A percentile compares a stretch with the other conserved stretches of the same genome.
Conservation (phyloP, 2,329 filamentous ascomycete genomes). For the Cladophialophora bantiana region DNA sequence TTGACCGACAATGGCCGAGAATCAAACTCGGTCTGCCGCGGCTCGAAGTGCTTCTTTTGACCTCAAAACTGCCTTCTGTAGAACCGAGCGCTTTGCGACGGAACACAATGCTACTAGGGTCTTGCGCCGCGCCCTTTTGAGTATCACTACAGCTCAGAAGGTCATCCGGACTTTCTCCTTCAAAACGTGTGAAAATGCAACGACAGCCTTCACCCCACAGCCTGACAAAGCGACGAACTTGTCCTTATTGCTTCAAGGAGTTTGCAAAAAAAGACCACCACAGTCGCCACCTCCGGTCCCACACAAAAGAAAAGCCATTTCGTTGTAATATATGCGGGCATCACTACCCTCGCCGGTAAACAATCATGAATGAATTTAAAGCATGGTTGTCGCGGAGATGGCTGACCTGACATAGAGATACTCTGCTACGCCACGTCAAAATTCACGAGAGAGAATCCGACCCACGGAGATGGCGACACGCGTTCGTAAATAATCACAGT, state of each 20-base stretch:
- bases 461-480: not conserved
- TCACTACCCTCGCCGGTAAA: slow-evolving; percentile 3
- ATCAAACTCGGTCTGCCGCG: not conserved
- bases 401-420: not conserved
- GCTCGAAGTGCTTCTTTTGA: not conserved
- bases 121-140: too few relatives aligned
- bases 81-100: not conserved
- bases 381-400: not conserved
- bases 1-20: not conserved
- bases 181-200: not conserved
- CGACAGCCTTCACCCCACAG: not conserved
- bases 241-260: slow-evolving; percentile 1
- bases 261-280: not conserved
- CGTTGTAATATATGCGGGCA: slow-evolving; percentile 1
- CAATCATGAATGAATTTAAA: not conserved
- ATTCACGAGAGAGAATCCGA: not conserved
- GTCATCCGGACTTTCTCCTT: too few relatives aligned
- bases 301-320: not conserved
- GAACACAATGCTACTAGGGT: not conserved
- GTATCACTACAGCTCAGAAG: too few relatives aligned
- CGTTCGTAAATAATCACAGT: not conserved
- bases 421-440: slow-evolving; percentile 3
- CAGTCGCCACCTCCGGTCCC: not conserved
- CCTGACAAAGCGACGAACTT: not conserved
- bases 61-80: not conserved